Conservation (phyloP, 1,139 yeast genomes). For the Debaryomyces nepalensis region DNA sequence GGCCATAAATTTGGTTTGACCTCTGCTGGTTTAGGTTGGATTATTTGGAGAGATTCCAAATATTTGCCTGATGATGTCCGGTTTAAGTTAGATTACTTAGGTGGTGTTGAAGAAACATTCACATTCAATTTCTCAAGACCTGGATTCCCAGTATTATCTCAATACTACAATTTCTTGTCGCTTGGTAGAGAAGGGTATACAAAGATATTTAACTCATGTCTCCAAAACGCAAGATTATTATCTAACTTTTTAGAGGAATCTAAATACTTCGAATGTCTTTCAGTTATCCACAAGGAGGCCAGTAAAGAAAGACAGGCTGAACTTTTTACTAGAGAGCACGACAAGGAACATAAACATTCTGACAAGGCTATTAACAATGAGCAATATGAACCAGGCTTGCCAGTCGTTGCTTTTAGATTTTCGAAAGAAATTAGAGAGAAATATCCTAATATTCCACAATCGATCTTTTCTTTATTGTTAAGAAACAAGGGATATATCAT, state of each 20-base stretch:
- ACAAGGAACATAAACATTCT: constrained; percentile 20
- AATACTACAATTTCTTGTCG: constrained; percentile 77
- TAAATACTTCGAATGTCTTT: constrained; percentile 71
- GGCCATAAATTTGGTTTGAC: constrained; percentile 94
- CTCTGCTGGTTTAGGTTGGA: constrained; percentile 93
- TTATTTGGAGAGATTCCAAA: constrained; percentile 71
- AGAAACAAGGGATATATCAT: constrained; percentile 86
- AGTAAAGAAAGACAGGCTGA: constrained; percentile 22
- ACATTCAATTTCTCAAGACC: constrained; percentile 90
- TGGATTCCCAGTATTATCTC: constrained; percentile 88
- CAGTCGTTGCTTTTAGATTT: constrained; percentile 86
- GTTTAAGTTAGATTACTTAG: constrained; percentile 81
- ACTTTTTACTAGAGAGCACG: constrained; percentile 30
- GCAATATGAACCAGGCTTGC: constrained; percentile 73
- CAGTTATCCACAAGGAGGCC: constrained; percentile 70
- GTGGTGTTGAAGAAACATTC: constrained; percentile 88
- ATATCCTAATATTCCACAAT: constrained; percentile 87
- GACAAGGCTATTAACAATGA: constrained; percentile 31
- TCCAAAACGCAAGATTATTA: constrained; percentile 71
- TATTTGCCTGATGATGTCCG: constrained; percentile 72
- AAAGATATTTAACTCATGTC: constrained; percentile 62
- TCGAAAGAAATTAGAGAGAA: constrained; percentile 57
- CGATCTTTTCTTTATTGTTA: constrained; percentile 69
- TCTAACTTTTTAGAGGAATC: constrained; percentile 68
- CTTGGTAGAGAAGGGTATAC: constrained; percentile 74